These are phyloP conservation scores for Trichoderma afroharzianum DNA, from an alignment of 2,329 filamentous ascomycete genomes.

Conservation along the genomic window DNA sequence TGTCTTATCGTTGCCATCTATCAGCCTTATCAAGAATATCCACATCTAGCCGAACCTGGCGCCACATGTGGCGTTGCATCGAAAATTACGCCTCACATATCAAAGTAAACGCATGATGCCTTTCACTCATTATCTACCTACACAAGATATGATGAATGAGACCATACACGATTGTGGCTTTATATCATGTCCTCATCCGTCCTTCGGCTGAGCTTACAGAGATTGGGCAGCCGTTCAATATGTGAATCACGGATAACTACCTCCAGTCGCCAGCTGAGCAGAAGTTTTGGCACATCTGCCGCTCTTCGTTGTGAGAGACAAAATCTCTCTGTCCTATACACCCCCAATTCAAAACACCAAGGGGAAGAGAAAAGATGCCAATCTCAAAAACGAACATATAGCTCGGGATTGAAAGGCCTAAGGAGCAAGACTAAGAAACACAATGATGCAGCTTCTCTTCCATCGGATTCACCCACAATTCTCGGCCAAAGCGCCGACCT, in stretches of 20 bases:
- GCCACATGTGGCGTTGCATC: constrained; percentile 6
- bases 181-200: constrained; percentile 17
- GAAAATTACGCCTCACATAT: constrained; percentile 3
- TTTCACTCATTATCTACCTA: not conserved
- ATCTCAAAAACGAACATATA: not conserved
- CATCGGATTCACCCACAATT: constrained; percentile 26
- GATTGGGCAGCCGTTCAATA: not conserved
- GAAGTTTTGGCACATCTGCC: not conserved
- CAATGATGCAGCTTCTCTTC: not conserved
- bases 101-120: not conserved
- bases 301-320: not conserved
- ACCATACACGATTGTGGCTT: not conserved
- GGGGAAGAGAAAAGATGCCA: not conserved
- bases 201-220: constrained; percentile 8
- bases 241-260: not conserved
- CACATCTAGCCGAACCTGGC: not conserved
- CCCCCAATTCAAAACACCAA: not conserved
- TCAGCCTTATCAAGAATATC: not conserved
- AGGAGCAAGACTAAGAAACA: constrained; percentile 25
- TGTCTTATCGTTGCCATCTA: not conserved
- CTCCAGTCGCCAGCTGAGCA: not conserved
- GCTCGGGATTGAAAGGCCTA: constrained; percentile 21
- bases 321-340: not conserved
- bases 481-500: constrained; percentile 52
- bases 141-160: not conserved